phyloP scores from a whole-genome alignment of 2,329 filamentous ascomycete genomes.

The Diplodia corticola region DNA sequence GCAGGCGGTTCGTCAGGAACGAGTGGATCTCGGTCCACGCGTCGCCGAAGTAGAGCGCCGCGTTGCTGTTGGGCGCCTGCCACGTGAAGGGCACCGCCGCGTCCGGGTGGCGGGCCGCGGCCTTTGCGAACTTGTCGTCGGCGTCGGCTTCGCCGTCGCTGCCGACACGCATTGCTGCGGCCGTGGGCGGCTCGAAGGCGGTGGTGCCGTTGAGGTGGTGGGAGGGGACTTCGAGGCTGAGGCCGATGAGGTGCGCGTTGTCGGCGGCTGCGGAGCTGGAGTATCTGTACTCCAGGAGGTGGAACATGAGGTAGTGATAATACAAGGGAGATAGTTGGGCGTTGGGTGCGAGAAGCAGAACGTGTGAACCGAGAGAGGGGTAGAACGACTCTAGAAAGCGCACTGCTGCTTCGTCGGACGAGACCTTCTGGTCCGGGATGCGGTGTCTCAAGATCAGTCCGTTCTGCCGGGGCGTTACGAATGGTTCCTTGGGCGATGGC shows the following conservation, averaged over 20 bases:
- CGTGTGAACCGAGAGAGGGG: conserved; percentile 68
- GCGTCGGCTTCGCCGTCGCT: conserved; percentile 31
- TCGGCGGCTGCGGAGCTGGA: conserved; percentile 51
- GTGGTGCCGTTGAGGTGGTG: conserved; percentile 62
- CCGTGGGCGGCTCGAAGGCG: conserved; percentile 52
- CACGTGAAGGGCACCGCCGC: conserved; percentile 69
- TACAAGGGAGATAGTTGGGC: conserved; percentile 77
- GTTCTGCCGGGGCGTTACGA: conserved; percentile 15
- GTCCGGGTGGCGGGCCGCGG: conserved; percentile 30
- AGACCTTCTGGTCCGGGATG: conserved; percentile 61
- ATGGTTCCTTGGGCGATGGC: conserved; percentile 51
- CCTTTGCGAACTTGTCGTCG: not conserved
- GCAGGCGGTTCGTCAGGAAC: conserved; percentile 68
- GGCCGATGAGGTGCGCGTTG: conserved; percentile 66
- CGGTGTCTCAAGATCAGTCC: conserved; percentile 70
- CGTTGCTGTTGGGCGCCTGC: conserved; percentile 81
- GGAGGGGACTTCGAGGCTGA: conserved; percentile 75
- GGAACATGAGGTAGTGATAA: conserved; percentile 82
- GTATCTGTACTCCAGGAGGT: conserved; percentile 74
- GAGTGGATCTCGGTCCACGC: conserved; percentile 85
- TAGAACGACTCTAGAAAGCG: conserved; percentile 87
- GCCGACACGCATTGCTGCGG: conserved; percentile 40
- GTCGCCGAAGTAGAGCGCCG: conserved; percentile 77
- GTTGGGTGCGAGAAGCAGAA: conserved; percentile 82
- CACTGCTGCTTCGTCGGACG: conserved; percentile 69